Evolutionary conservation across 352 stramenopile species (phyloP).

Genomic region (Pythium brachiatum): DNA sequence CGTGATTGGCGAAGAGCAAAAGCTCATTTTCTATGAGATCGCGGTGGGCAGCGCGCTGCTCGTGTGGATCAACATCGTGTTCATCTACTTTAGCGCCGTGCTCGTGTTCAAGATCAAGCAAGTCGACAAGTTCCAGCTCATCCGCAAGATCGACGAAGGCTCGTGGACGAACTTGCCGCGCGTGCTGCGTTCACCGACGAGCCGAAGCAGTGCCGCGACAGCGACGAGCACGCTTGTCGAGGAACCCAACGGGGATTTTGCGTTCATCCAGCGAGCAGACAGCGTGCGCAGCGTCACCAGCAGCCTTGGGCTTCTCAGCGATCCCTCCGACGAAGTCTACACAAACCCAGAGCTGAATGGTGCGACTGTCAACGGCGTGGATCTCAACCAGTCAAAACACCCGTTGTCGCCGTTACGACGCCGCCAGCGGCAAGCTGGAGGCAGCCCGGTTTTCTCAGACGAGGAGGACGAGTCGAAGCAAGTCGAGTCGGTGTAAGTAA

Average conservation of each 20-base stretch:
- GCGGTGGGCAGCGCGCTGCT: slow-evolving; percentile 78
- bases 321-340: slow-evolving; percentile 4
- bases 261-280: slow-evolving; percentile 24
- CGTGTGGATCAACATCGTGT: slow-evolving; percentile 86
- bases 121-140: slow-evolving; percentile 82
- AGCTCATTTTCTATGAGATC: slow-evolving; percentile 86
- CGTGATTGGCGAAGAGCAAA: slow-evolving; percentile 77
- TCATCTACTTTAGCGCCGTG: slow-evolving; percentile 85
- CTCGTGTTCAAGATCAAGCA: slow-evolving; percentile 90
- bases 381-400: slow-evolving; percentile 19
- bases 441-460: slow-evolving; percentile 24
- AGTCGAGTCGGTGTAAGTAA: slow-evolving; percentile 32
- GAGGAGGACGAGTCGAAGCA: slow-evolving; percentile 24
- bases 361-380: background rate
- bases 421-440: slow-evolving; percentile 21
- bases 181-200: slow-evolving; percentile 56
- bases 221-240: slow-evolving; percentile 8
- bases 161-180: slow-evolving; percentile 79
- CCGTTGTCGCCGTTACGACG: slow-evolving; percentile 40
- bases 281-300: slow-evolving; percentile 50
- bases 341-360: background rate
- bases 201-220: background rate
- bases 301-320: slow-evolving; percentile 23
- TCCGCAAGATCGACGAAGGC: slow-evolving; percentile 70
- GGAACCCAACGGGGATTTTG: background rate